A percentile compares a stretch with the other conserved stretches of the same genome.
phyloP scores from a whole-genome alignment of 495 filamentous ascomycete species.

The Penicillium canariense region DNA sequence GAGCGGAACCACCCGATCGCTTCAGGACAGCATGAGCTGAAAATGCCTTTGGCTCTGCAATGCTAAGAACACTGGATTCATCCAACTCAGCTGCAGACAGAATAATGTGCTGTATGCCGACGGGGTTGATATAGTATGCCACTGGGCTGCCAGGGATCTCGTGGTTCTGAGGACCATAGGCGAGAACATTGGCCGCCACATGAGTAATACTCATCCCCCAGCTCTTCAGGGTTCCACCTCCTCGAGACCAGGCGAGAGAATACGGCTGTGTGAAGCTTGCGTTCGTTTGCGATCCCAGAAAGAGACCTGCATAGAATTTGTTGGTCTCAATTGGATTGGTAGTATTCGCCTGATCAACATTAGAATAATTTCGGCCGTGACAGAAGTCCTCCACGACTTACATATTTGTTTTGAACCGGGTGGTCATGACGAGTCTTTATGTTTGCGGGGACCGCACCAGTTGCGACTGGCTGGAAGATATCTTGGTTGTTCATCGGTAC shows the following conservation, averaged over 20 bases:
- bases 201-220: slow-evolving; percentile 80
- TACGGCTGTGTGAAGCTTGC: slow-evolving; percentile 85
- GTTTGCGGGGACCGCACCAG: slow-evolving; percentile 51
- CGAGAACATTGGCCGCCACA: slow-evolving; percentile 60
- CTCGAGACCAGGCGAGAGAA: slow-evolving; percentile 72
- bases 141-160: slow-evolving; percentile 56
- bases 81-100: slow-evolving; percentile 76
- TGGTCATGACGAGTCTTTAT: slow-evolving; percentile 54
- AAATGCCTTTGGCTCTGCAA: slow-evolving; percentile 62
- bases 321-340: slow-evolving; percentile 68
- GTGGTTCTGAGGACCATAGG: slow-evolving; percentile 52
- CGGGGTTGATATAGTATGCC: slow-evolving; percentile 75
- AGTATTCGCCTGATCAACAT: slow-evolving; percentile 31
- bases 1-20: slow-evolving; percentile 46
- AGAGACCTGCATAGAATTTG: slow-evolving; percentile 92
- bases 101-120: slow-evolving; percentile 76
- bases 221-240: slow-evolving; percentile 60
- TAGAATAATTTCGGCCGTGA: slow-evolving; percentile 14
- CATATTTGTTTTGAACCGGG: slow-evolving; percentile 46
- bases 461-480: slow-evolving; percentile 59
- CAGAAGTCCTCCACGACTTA: slow-evolving; percentile 29
- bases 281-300: slow-evolving; percentile 69
- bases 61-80: slow-evolving; percentile 56
- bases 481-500: slow-evolving; percentile 38
- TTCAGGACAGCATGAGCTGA: slow-evolving; percentile 71